These are phyloP conservation scores for Mariannaea elegans DNA, from an alignment of 2,329 filamentous ascomycete species.

Conservation along the genomic window DNA sequence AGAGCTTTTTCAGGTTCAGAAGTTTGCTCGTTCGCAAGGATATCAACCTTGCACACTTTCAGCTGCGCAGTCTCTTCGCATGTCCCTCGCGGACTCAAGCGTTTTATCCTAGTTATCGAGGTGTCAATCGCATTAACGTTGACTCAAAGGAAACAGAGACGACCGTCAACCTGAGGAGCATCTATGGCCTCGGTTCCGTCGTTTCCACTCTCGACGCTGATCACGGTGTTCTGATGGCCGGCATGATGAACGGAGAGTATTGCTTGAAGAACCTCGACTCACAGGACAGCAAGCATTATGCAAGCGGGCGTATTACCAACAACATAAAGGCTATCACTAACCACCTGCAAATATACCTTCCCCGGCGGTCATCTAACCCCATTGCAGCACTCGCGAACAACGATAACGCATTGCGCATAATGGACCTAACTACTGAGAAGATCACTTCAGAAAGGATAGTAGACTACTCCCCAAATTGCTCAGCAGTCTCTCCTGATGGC, in stretches of 20 bases:
- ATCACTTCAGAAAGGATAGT: conserved; percentile 65
- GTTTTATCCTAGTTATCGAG: conserved; percentile 63
- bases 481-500: conserved; percentile 75
- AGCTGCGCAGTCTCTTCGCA: conserved; percentile 70
- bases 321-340: conserved; percentile 69
- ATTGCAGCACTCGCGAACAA: conserved; percentile 71
- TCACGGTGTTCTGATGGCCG: conserved; percentile 66
- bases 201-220: conserved; percentile 62
- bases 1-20: conserved; percentile 67
- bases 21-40: conserved; percentile 64
- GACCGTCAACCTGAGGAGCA: conserved; percentile 54
- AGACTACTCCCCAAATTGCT: conserved; percentile 74
- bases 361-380: conserved; percentile 61
- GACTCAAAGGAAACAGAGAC: conserved; percentile 55
- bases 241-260: conserved; percentile 67
- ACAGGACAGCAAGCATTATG: conserved; percentile 45
- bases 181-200: conserved; percentile 47
- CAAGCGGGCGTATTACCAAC: conserved; percentile 58
- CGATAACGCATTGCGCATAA: conserved; percentile 64
- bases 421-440: conserved; percentile 67
- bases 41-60: conserved; percentile 69
- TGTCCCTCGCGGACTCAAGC: conserved; percentile 63
- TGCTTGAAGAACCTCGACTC: conserved; percentile 57
- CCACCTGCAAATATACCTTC: conserved; percentile 66
- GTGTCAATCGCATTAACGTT: conserved; percentile 63